Base-by-base conservation (phyloP, 169 alveolate genomes). In the Plasmodium adleri region DNA sequence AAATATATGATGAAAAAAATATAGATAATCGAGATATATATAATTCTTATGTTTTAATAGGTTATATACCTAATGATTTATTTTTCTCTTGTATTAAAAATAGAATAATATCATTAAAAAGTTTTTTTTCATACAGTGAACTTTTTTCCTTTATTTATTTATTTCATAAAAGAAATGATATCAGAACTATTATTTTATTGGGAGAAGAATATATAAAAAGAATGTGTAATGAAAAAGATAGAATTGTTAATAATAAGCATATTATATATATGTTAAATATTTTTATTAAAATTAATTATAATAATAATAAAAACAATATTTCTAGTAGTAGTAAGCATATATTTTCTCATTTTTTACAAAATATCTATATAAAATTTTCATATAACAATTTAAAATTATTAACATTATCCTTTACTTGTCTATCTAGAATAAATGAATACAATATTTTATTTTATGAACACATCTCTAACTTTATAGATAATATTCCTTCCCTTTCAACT, bases 241-340 rank as follows among this genome's bases (percentile, higher is more conserved):
- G 47, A 47, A 32, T 9, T 59, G 24, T 26, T 45, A 60, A 86
- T 39, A 32, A 72, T 49, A 72, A 86, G 32, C 75, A 86, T 15
- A 74, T 58, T n/a, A 54, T 86, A 73, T 67, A 86, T 24, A 45
- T 86, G 28, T 54, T 86, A 62, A 86, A 86, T 86, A 72, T 86
- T 60, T 86, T 50, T 64, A 62, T 86, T n/a, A 86, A 86, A 59
- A 24, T 86, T 43, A 86, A 72, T 59, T 60, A 72, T 59, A 49
- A 72, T 60, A 59, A 39, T n/a, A 47, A 32, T 52, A 72, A 26
- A n/a, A 15, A 43, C 0, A 39, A 47, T 71, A 15, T 12, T 49
- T 22, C 49, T 26, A 64, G 71, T 45, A 20, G 62, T 50, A 56
- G 64, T 12, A 39, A 39, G 10, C 5, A 39, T 39, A 5, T 39